Base-by-base conservation (phyloP, 768 basidiomycete genomes). In the Mycena rosella region DNA sequence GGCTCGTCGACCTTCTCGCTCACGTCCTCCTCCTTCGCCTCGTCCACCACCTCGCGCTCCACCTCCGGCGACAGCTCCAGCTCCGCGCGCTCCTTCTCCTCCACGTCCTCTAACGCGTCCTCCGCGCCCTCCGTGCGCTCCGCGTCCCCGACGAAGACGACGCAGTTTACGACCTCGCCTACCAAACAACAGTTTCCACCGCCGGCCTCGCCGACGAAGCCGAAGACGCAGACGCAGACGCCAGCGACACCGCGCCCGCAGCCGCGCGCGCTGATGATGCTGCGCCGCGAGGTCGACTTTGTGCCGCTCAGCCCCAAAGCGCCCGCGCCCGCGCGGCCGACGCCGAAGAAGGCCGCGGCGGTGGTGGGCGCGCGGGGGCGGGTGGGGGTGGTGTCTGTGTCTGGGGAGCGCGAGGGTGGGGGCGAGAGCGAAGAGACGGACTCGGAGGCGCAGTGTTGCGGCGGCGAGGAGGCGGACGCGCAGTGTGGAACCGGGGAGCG, bases 221-320 rank as follows among this genome's bases (percentile, higher is more conserved):
- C 73, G 65, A 17, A 42, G 44, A 26, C 45, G 24, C 20, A n/a
- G 10, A 9, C 32, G 58, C 58, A 30, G 24, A 45, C 18, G 5
- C 13, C 34, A 69, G 63, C 30, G 72, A 24, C n/a, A n/a, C 63
- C 68, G 64, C 78, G 69, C 60, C 58, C 76, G 15, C 84, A 86
- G 68, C 79, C 86, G 15, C 83, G 85, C 11, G 79, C 88, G 20
- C 83, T 93, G 71, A 81, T 88, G 77, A 87, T 93, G 88, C 82
- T 95, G 27, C 84, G 82, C 54, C 88, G 83, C 60, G 93, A 95
- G 15, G 84, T 93, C 6, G 93, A 94, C 58, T 94, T 87, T 62
- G 84, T 88, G 24, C 93, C 93, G 2, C 79, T 84, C 58, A 95
- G 91, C 65, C 94, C 93, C 1, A 83, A 88, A 78, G n/a, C n/a